phyloP scores from a whole-genome alignment of 345 rosid genomes.

The Aethionema arabicum region DNA sequence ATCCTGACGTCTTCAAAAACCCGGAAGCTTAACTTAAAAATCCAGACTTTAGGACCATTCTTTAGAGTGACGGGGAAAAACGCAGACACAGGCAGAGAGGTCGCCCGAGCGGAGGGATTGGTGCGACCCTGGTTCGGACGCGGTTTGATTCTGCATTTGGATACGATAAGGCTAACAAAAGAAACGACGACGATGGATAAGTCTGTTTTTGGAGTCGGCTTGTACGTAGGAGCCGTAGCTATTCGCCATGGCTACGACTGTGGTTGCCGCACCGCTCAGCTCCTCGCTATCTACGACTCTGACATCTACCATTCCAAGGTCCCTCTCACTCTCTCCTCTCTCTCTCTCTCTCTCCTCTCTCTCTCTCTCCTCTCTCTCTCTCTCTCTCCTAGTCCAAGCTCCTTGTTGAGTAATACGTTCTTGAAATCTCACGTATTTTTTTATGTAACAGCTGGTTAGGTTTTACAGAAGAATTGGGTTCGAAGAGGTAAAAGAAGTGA shows the following conservation, averaged over 20 bases:
- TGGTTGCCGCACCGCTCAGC: slow-evolving; percentile 71
- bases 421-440: slow-evolving; percentile 1
- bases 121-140: slow-evolving; percentile 64
- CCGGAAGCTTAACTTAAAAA: slow-evolving; percentile 73
- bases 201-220: slow-evolving; percentile 82
- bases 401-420: not conserved
- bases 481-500: slow-evolving; percentile 68
- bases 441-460: slow-evolving; percentile 62
- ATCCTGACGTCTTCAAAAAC: slow-evolving; percentile 61
- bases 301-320: slow-evolving; percentile 90
- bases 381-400: too few species aligned
- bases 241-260: slow-evolving; percentile 72
- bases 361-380: slow-evolving; percentile 1
- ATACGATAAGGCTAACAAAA: slow-evolving; percentile 62
- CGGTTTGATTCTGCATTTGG: slow-evolving; percentile 81
- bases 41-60: slow-evolving; percentile 71
- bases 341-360: slow-evolving; percentile 4
- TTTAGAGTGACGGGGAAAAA: slow-evolving; percentile 75
- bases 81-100: slow-evolving; percentile 53
- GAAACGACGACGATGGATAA: slow-evolving; percentile 74
- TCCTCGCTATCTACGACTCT: slow-evolving; percentile 92
- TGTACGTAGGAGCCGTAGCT: slow-evolving; percentile 91
- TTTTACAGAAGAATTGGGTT: slow-evolving; percentile 83
- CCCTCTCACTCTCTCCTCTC: slow-evolving; percentile 24
- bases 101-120: slow-evolving; percentile 75